Base-by-base conservation (phyloP, 805 yeast genomes). In the Komagataella pastoris region DNA sequence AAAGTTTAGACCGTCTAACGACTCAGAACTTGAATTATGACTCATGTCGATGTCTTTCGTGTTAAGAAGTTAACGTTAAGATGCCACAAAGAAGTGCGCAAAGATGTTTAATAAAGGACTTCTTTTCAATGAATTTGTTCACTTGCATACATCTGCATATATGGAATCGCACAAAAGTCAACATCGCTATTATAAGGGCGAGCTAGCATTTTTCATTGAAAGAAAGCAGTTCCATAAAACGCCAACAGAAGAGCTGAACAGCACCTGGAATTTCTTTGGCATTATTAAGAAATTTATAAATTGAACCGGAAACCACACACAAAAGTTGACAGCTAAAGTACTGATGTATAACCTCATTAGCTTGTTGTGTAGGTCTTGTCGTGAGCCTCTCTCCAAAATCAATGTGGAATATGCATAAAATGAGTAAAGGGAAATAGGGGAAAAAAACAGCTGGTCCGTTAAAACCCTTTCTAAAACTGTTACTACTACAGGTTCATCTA, bases 201-300 rank as follows among this genome's bases (percentile, higher is more conserved):
- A 14, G 14, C 40, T 30, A 30, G 88, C 82, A 58, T 88, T 88
- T 59, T 86, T 73, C 76, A 87, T 80, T 0, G 96, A 88, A 49
- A 91, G 69, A 68, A 85, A 90, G 51, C 97, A 89, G 63, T 93
- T 91, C 98, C 99, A 91, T 44, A 91, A 69, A 17, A 91, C 95
- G 24, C 96, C 91, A 5, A 93, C 72, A 17, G 68, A 86, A 7
- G 93, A 84, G 52, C 95, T 83, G 64, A 93, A 91, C 0, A 97
- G 97, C 4, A 91, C 95, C 65, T 91, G 98, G 57, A 81, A 77
- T 54, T 73, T 73, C 54, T 79, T 72, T 1, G 91, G 91, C 65
- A 86, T 76, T 2, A 83, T 61, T 51, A 83, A 70, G 58, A 86
- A 86, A 59, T 86, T 86, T 56, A 85, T 69, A 55, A 86, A 81